phyloP scores from a whole-genome alignment of 129 eudicot genomes.

The sunflower (Helianthus annuus) region HanXRQr2.0-SUNRISE NC_035444.2:16345485-16345984 shows the following conservation, averaged over 20 bases:
- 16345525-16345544: slow-evolving; percentile 17
- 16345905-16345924: slow-evolving; percentile 46
- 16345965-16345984: slow-evolving; percentile 51
- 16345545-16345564: slow-evolving; percentile 24
- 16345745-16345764: slow-evolving; percentile 19
- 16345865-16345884: slow-evolving; percentile 44
- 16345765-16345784: slow-evolving; percentile 8
- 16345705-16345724: slow-evolving; percentile 4
- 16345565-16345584: slow-evolving; percentile 29
- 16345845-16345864: slow-evolving; percentile 40
- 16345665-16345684: slow-evolving; percentile 19
- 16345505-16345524: not conserved
- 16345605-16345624: slow-evolving; percentile 18
- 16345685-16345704: not conserved
- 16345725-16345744: not conserved
- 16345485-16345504: not conserved
- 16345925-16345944: slow-evolving; percentile 56
- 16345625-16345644: slow-evolving; percentile 16
- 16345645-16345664: slow-evolving; percentile 19
- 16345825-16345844: slow-evolving; percentile 33
- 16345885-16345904: slow-evolving; percentile 42
- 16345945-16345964: slow-evolving; percentile 51
- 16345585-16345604: slow-evolving; percentile 20
- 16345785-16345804: slow-evolving; percentile 15
- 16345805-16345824: slow-evolving; percentile 13